phyloP scores from a whole-genome alignment of 441 rosid species.

The Corymbia citriodora region DNA sequence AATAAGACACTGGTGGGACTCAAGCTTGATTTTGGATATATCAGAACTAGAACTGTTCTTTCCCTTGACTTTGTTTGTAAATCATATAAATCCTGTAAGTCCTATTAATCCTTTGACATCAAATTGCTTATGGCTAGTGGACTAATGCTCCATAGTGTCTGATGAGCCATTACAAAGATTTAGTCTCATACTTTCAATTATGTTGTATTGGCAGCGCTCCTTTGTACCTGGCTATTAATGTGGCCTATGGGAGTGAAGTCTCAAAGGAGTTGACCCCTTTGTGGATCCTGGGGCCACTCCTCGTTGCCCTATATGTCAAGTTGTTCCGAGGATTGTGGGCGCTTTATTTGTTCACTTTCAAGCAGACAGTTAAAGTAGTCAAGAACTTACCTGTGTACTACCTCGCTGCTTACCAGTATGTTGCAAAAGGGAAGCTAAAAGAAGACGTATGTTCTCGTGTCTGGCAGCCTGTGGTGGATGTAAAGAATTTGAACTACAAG shows the following conservation, averaged over 20 bases:
- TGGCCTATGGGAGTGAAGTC: conserved; percentile 59
- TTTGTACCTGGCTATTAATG: conserved; percentile 53
- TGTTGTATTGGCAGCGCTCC: conserved; percentile 54
- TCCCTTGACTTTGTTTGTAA: not conserved
- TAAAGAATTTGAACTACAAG: conserved; percentile 64
- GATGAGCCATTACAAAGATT: not conserved
- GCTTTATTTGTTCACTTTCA: conserved; percentile 77
- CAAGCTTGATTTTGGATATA: not conserved
- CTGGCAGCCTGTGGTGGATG: conserved; percentile 46
- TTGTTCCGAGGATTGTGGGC: conserved; percentile 58
- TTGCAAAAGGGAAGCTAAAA: conserved; percentile 60
- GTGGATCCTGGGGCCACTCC: conserved; percentile 81
- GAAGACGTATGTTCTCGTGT: conserved; percentile 37
- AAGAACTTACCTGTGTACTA: conserved; percentile 59
- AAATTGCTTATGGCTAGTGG: not conserved
- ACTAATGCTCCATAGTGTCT: not conserved
- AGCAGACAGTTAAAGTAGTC: conserved; percentile 45
- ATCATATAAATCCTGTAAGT: not conserved
- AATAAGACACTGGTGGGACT: not conserved
- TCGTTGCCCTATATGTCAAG: conserved; percentile 64
- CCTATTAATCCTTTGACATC: not conserved
- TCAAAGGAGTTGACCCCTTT: conserved; percentile 77
- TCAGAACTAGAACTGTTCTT: not conserved
- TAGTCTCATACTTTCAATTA: not conserved
- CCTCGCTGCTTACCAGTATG: conserved; percentile 38